phyloP scores from a whole-genome alignment of 192 early-diverging fungal species.

The Podila minutissima region DNA sequence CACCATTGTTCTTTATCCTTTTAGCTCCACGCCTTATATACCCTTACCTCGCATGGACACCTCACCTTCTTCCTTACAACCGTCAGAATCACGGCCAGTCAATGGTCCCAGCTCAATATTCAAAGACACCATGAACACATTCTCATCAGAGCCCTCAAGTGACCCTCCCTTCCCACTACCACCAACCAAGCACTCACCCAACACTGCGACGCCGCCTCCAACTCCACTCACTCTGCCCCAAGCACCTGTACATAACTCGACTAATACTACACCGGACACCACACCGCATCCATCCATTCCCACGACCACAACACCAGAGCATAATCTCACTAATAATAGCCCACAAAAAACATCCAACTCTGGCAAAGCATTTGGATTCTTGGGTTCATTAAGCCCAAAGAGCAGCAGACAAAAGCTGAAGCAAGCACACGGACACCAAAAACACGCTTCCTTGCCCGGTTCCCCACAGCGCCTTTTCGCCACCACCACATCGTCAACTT shows the following conservation, averaged over 20 bases:
- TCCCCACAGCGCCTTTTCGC: background rate
- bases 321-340: background rate
- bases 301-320: background rate
- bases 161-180: too few relatives aligned
- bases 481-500: background rate
- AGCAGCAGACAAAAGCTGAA: conserved; percentile 22
- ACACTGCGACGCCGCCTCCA: background rate
- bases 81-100: background rate
- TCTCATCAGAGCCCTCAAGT: conserved; percentile 1
- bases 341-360: background rate
- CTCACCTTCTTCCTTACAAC: too few relatives aligned
- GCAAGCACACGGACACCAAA: background rate
- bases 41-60: too few relatives aligned
- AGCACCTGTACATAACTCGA: background rate
- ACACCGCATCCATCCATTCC: background rate
- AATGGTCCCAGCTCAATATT: conserved; percentile 8
- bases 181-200: too few relatives aligned
- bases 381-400: conserved; percentile 36
- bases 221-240: background rate
- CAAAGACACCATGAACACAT: conserved; percentile 38
- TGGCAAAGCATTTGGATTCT: conserved; percentile 18
- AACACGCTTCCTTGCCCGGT: background rate
- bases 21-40: too few relatives aligned
- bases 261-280: background rate
- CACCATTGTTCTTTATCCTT: too few relatives aligned